Conservation (phyloP, 2,329 filamentous ascomycete genomes). For the Blumeria graminis region DNA sequence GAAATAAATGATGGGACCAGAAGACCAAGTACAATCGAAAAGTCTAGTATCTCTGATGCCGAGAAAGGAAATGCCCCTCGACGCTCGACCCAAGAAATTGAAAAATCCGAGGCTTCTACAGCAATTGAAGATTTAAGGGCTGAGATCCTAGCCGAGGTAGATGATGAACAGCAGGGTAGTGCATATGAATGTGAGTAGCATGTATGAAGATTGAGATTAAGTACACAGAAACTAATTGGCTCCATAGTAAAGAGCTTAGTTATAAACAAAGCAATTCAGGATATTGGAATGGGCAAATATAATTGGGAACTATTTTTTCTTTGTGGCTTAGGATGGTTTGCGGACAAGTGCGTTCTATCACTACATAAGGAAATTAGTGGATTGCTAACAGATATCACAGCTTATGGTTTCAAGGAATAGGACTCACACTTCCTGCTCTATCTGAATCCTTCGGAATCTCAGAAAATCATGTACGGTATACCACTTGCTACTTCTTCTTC, state of each 20-base stretch:
- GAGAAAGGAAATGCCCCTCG: no score
- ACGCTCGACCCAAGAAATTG: no score
- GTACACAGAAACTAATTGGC: slow-evolving; percentile 2
- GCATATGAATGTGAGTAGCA: slow-evolving; percentile 48
- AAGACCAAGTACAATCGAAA: no score
- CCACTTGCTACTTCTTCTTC: slow-evolving; percentile 51
- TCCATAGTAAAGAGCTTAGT: slow-evolving; percentile 37
- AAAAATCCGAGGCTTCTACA: slow-evolving; percentile 19
- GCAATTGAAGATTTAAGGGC: slow-evolving; percentile 38
- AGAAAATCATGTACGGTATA: slow-evolving; percentile 51
- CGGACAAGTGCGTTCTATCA: neutral
- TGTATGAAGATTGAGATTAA: neutral
- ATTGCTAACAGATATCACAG: slow-evolving; percentile 17
- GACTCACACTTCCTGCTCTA: slow-evolving; percentile 51
- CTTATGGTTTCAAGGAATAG: slow-evolving; percentile 60
- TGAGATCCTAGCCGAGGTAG: slow-evolving; percentile 34
- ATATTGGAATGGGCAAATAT: slow-evolving; percentile 58
- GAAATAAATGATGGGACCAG: no score
- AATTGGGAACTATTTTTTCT: slow-evolving; percentile 46
- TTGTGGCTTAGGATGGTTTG: slow-evolving; percentile 39
- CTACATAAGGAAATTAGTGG: neutral
- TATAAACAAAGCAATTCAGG: slow-evolving; percentile 61
- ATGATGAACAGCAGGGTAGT: slow-evolving; percentile 29
- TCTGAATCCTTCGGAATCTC: slow-evolving; percentile 47
- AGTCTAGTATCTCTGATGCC: no score